Base-by-base conservation (phyloP, 192 early-diverging fungal species). In the Chytriomyces sp. region DNA sequence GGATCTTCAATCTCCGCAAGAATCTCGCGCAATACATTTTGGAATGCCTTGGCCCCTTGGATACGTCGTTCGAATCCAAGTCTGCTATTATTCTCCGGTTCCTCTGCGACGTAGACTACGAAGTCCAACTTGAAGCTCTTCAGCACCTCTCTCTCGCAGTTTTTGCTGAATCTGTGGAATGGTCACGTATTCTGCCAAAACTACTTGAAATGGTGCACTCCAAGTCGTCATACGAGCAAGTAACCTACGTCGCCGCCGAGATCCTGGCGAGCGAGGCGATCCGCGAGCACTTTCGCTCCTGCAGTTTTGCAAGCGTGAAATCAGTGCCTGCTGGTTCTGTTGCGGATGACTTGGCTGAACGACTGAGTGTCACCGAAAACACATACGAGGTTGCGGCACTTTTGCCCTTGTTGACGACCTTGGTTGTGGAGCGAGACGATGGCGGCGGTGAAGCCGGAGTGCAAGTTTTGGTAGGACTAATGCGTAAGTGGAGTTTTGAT, bases 91-190 rank as follows among this genome's bases (percentile, higher is more conserved):
- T 88, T 30, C 28, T 74, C 19, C 54, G 54, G 3, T 75, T 91
- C 17, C 49, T 89, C 34, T 55, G 76, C 7, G 85, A 90, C 62
- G 32, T 39, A 6, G 86, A 89, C n/a, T 90, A 91, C 74, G 90
- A 91, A 64, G 86, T 90, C 6, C 88, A 89, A 5, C 70, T 89
- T 7, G 69, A 77, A n/a, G 79, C 83, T 0, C 56, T 90, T 8
- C 63, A 77, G 55, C 84, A 81, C 38, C 44, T 89, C 7, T 36
- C 30, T 33, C 34, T 3, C 39, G 28, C 30, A 37, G 14, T 12
- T 4, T 10, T 26, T 3, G 17, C 6, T 17, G 25, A 39, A 3
- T 31, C 36, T 32, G 12, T 67, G 64, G 39, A 28, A 14, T 73
- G 44, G 49, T 12, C 31, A 7, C 31, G 34, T 34, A 34, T 78